phyloP scores from a whole-genome alignment of 768 basidiomycete species.

The Solioccasus polychromus region DNA sequence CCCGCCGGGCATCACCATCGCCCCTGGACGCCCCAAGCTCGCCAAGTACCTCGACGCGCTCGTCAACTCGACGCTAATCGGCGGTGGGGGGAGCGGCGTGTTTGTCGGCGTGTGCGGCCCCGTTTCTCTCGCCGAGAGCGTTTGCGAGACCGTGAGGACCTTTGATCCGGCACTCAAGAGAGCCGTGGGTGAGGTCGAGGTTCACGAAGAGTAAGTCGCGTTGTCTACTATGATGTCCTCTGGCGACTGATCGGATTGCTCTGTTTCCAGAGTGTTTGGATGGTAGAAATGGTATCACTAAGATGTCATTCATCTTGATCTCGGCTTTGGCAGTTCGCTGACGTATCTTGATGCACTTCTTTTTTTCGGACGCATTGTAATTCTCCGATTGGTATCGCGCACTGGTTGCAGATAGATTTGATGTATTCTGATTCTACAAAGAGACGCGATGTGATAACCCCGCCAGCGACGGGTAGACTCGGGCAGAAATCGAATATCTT shows the following conservation, averaged over 20 bases:
- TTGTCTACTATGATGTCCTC: constrained; percentile 8
- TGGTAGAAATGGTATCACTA: background rate
- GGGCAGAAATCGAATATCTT: too few relatives aligned
- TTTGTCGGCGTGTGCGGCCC: constrained; percentile 46
- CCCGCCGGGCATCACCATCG: constrained; percentile 42
- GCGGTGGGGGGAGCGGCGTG: constrained; percentile 35
- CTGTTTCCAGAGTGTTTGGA: constrained; percentile 8
- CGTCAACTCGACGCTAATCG: constrained; percentile 37
- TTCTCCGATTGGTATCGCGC: background rate
- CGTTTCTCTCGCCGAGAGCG: constrained; percentile 29
- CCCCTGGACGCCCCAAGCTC: constrained; percentile 53
- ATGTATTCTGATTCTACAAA: too few relatives aligned
- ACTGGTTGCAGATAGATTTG: too few relatives aligned
- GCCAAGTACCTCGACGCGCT: constrained; percentile 43
- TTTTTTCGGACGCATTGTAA: background rate
- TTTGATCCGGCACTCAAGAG: constrained; percentile 28
- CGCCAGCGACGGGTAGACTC: too few relatives aligned
- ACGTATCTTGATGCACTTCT: too few relatives aligned
- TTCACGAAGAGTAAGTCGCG: constrained; percentile 36
- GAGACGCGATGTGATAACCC: too few relatives aligned
- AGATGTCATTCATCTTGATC: background rate
- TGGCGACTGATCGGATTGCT: background rate
- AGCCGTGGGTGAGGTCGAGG: constrained; percentile 37
- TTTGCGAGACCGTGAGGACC: constrained; percentile 29
- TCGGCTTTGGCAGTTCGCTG: too few relatives aligned